These are phyloP conservation scores for Fonsecaea multimorphosa DNA, from an alignment of 2,329 filamentous ascomycete genomes.

Conservation along the genomic window DNA sequence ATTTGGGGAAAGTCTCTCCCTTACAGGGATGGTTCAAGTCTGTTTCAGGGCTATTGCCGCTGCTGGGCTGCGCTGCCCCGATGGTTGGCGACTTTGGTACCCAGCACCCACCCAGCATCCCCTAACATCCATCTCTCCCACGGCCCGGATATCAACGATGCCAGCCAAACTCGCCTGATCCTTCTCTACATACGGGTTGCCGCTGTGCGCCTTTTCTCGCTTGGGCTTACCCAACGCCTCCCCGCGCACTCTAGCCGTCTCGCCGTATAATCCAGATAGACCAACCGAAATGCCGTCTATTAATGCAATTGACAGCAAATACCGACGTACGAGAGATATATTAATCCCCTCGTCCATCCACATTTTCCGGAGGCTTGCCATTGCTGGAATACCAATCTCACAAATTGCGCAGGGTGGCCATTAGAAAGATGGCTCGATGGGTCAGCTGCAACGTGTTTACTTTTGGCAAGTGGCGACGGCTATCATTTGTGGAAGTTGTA, in stretches of 20 bases:
- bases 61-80: not conserved
- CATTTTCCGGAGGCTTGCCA: not conserved
- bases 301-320: not conserved
- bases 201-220: constrained; percentile 5
- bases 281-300: not conserved
- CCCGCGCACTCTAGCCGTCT: constrained; percentile 3
- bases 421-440: constrained; percentile 6
- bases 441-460: constrained; percentile 19
- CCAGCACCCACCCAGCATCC: not conserved
- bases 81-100: not conserved
- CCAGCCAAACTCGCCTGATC: not conserved
- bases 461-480: constrained; percentile 17
- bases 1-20: not conserved
- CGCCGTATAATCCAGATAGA: not conserved
- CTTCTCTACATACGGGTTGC: not conserved
- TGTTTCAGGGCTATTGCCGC: not conserved
- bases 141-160: not conserved
- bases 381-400: not conserved
- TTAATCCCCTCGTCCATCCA: not conserved
- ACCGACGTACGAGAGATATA: not conserved
- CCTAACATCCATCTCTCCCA: not conserved
- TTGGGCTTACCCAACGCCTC: constrained; percentile 13
- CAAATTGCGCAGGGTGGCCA: not conserved
- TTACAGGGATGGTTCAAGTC: not conserved
- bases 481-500: not conserved